Conservation (phyloP, 768 basidiomycete genomes). For the Suillus lakei region DNA sequence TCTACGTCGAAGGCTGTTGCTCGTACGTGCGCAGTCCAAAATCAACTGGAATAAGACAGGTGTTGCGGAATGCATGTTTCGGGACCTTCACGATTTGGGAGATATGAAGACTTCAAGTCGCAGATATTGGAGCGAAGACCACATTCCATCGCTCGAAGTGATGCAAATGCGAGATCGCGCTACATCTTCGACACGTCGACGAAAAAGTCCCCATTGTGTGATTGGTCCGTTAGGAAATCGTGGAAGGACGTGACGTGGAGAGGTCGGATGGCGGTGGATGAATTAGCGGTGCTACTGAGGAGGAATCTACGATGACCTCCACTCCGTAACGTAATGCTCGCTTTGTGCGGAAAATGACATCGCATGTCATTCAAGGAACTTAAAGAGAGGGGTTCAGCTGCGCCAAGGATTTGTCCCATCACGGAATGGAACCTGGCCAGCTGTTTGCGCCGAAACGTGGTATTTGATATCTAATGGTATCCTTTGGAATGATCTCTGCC, state of each 20-base stretch:
- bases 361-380: background rate
- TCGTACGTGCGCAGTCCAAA: conserved; percentile 14
- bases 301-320: conserved; percentile 9
- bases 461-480: too few species aligned
- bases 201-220: conserved; percentile 15
- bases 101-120: conserved; percentile 33
- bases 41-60: conserved; percentile 16
- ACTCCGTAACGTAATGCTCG: conserved; percentile 1
- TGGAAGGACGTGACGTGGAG: conserved; percentile 33
- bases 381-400: conserved; percentile 10
- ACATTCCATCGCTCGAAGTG: conserved; percentile 32
- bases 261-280: conserved; percentile 12
- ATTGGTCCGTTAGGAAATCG: conserved; percentile 25
- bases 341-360: background rate
- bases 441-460: too few species aligned
- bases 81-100: conserved; percentile 30
- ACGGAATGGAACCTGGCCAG: too few species aligned
- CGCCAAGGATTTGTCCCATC: conserved; percentile 1
- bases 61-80: conserved; percentile 4
- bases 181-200: conserved; percentile 19
- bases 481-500: background rate
- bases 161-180: conserved; percentile 22
- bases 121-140: conserved; percentile 41
- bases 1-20: background rate
- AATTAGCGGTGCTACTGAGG: background rate